Evolutionary conservation across 495 filamentous ascomycete species (phyloP).

Genomic region (Articulospora tetracladia): DNA sequence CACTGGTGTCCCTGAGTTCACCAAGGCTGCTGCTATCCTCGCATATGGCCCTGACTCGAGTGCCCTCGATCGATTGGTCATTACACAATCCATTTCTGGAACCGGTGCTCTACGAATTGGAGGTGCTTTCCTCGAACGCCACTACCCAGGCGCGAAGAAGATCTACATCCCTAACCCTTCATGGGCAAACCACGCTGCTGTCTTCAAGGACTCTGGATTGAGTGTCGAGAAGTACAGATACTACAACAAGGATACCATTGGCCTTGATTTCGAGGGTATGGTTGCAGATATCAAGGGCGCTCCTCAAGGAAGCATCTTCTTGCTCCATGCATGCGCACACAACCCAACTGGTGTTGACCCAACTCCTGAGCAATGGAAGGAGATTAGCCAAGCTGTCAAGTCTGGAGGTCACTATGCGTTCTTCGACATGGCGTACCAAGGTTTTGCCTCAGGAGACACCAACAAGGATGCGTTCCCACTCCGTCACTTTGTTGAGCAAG

Average conservation of each 20-base stretch:
- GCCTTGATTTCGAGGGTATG: constrained; percentile 94
- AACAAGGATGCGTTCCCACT: constrained; percentile 90
- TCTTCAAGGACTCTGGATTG: constrained; percentile 90
- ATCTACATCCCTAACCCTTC: constrained; percentile 94
- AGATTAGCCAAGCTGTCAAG: constrained; percentile 89
- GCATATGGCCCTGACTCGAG: constrained; percentile 82
- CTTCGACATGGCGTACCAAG: constrained; percentile 99
- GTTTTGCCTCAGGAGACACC: constrained; percentile 91
- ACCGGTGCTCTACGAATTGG: constrained; percentile 94
- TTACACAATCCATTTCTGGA: constrained; percentile 97
- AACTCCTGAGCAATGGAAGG: constrained; percentile 85
- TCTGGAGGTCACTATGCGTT: constrained; percentile 87
- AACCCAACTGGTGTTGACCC: constrained; percentile 98
- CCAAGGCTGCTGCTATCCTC: constrained; percentile 82
- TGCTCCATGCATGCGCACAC: constrained; percentile 96
- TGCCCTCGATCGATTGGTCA: constrained; percentile 76
- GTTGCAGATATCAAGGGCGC: constrained; percentile 86
- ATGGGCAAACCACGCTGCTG: constrained; percentile 97
- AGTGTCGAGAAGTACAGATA: constrained; percentile 93
- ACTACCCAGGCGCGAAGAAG: constrained; percentile 85
- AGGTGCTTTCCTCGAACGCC: constrained; percentile 85
- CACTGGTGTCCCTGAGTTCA: constrained; percentile 91
- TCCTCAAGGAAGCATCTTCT: constrained; percentile 79
- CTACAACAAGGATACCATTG: constrained; percentile 98
- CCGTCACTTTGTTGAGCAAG: constrained; percentile 86